Evolutionary conservation across 139 green algal species (phyloP).

Genomic region (Ostreobium quekettii): DNA sequence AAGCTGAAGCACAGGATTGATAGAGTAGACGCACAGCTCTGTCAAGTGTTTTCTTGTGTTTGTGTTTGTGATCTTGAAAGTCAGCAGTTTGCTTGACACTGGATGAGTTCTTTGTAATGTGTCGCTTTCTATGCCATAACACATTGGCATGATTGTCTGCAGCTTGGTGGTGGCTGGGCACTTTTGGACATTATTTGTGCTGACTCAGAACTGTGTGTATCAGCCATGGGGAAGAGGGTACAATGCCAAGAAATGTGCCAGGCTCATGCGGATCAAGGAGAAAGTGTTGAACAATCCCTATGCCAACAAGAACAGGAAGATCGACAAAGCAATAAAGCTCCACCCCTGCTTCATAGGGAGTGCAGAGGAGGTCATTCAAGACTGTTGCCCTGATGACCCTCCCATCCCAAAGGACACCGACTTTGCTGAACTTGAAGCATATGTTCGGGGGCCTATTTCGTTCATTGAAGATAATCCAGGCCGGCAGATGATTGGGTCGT

Average conservation of each 20-base stretch:
- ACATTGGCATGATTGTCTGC: no score
- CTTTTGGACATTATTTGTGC: no score
- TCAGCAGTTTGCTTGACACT: no score
- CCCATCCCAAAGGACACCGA: constrained; percentile 5
- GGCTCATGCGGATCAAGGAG: constrained; percentile 2
- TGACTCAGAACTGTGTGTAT: no score
- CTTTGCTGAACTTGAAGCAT: neutral
- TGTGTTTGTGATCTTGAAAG: no score
- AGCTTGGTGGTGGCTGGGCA: no score
- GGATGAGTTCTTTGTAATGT: no score
- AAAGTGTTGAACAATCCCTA: constrained; percentile 1
- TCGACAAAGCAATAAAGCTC: no score
- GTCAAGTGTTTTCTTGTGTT: no score
- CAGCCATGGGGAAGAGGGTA: constrained; percentile 3
- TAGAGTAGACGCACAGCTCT: no score
- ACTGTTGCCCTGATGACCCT: neutral
- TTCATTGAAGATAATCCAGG: constrained; percentile 13
- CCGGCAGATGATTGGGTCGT: constrained; percentile 12
- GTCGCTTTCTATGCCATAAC: no score
- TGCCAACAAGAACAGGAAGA: neutral
- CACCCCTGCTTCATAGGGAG: constrained; percentile 10
- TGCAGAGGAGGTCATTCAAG: neutral
- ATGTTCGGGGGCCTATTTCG: constrained; percentile 3
- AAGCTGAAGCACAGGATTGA: no score
- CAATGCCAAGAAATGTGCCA: neutral